These are phyloP conservation scores for Lachnellula occidentalis DNA, from an alignment of 2,329 filamentous ascomycete genomes.

Conservation along the genomic window DNA sequence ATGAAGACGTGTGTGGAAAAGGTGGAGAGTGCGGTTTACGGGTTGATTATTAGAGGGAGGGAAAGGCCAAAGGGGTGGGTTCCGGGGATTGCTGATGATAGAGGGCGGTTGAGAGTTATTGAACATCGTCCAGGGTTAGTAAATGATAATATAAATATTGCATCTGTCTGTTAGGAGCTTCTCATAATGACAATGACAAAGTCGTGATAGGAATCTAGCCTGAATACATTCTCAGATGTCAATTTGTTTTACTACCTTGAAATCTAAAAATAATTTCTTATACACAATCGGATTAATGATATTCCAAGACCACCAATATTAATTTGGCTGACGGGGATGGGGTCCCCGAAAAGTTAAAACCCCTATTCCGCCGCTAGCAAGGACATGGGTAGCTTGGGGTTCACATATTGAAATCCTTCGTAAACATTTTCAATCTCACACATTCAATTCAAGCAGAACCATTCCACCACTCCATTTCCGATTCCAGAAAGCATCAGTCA, in stretches of 20 bases:
- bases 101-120: constrained; percentile 28
- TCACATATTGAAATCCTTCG: too few relatives aligned
- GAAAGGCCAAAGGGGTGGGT: constrained; percentile 91
- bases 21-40: constrained; percentile 87
- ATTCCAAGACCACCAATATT: background rate
- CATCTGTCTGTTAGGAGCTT: too few relatives aligned
- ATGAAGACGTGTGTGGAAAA: constrained; percentile 89
- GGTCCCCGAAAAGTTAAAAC: background rate
- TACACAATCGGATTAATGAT: background rate
- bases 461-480: too few relatives aligned
- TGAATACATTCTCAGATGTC: too few relatives aligned
- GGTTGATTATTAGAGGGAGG: constrained; percentile 76
- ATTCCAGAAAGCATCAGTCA: constrained; percentile 5
- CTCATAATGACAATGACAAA: too few relatives aligned
- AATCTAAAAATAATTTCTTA: background rate
- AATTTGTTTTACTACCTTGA: too few relatives aligned
- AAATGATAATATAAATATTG: too few relatives aligned
- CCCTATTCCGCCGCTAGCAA: too few relatives aligned
- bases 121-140: background rate
- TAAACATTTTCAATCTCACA: too few relatives aligned
- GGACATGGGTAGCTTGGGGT: too few relatives aligned
- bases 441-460: too few relatives aligned
- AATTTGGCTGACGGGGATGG: background rate
- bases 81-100: constrained; percentile 55
- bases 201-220: too few relatives aligned